Evolutionary conservation across 2,329 filamentous ascomycete genomes (phyloP), one percentile per base, ranked within the genome.

Genomic region (Phaeosphaeriaceae sp.): DNA sequence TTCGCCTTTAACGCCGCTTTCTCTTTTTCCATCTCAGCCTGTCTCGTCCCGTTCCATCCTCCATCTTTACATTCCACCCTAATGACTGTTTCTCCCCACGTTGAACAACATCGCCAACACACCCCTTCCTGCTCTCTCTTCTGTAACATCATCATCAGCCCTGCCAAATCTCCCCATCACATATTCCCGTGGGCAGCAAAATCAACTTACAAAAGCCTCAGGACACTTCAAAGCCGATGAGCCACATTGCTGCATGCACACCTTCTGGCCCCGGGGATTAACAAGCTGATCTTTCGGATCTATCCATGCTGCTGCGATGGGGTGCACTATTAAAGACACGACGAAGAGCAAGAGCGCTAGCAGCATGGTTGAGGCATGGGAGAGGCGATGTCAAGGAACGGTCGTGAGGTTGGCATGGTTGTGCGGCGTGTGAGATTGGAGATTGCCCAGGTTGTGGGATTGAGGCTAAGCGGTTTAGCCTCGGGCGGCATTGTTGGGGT

Each of bases 211-310:
- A 54, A 60, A 60, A n/a, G 57, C 57, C 46, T 56, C 57, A 10
- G 53, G 57, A 40, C 57, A 60, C 31, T 48, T 48, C 7, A 60
- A 22, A 24, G 45, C 53, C 42, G 42, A 48, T 33, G 53, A 56
- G 1, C 53, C 54, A 44, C 53, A 56, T 40, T 60, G 57, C 24
- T 60, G 47, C 41, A 60, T 27, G 20, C 57, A 60, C 24, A 56
- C 57, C 48, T 54, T 60, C 45, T 52, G 41, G 20, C 57, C 57
- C 5, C 53, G 53, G 11, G 57, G 57, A 40, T 54, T 60, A 48
- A 60, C n/a, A 3, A 60, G 57, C 33, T 47, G 46, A 25, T 60
- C 53, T 51, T 60, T 60, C 40, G 57, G 53, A 20, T 60, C 45
- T 4, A 40, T 40, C 44, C 50, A 53, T 22, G 50, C 45, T 22